Evolutionary conservation across 2,329 filamentous ascomycete species (phyloP).

Genomic region (Orbilia javanica): DNA sequence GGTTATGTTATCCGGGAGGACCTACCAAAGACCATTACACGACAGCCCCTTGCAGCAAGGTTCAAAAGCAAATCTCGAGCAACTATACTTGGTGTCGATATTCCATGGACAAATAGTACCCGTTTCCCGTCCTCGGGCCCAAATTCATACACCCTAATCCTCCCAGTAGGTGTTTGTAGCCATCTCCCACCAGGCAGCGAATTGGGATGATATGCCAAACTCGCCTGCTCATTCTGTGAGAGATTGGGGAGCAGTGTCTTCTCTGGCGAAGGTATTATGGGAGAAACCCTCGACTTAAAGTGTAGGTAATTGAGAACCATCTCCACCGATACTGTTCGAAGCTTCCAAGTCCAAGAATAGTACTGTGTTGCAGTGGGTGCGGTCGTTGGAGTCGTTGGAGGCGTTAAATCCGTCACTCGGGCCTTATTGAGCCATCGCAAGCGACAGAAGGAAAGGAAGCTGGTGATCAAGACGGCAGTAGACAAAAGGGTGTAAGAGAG

Average conservation of each 20-base stretch:
- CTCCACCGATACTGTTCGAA: conserved; percentile 13
- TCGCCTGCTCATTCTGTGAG: conserved; percentile 64
- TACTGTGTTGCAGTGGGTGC: conserved; percentile 36
- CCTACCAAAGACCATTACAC: conserved; percentile 82
- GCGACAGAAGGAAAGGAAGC: conserved; percentile 36
- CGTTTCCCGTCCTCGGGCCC: conserved; percentile 78
- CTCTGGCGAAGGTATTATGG: conserved; percentile 64
- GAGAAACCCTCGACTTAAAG: conserved; percentile 27
- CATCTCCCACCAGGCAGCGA: conserved; percentile 77
- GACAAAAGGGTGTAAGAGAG: conserved; percentile 38
- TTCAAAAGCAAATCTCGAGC: conserved; percentile 76
- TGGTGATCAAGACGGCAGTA: conserved; percentile 37
- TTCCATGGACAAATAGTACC: conserved; percentile 82
- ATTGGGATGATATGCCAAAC: conserved; percentile 76
- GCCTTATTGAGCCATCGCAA: conserved; percentile 33
- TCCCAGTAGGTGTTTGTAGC: conserved; percentile 78
- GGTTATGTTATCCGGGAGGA: conserved; percentile 44
- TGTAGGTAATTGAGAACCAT: conserved; percentile 18
- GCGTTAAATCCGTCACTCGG: conserved; percentile 3
- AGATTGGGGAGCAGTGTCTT: conserved; percentile 63
- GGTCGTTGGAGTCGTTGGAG: conserved; percentile 3
- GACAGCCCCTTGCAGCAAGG: conserved; percentile 74
- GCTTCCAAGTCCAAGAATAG: neutral
- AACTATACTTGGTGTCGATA: conserved; percentile 80
- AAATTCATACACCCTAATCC: conserved; percentile 82